Evolutionary conservation across 1,284 basidiomycete genomes (phyloP).

Genomic region (Naganishia cerealis): DNA sequence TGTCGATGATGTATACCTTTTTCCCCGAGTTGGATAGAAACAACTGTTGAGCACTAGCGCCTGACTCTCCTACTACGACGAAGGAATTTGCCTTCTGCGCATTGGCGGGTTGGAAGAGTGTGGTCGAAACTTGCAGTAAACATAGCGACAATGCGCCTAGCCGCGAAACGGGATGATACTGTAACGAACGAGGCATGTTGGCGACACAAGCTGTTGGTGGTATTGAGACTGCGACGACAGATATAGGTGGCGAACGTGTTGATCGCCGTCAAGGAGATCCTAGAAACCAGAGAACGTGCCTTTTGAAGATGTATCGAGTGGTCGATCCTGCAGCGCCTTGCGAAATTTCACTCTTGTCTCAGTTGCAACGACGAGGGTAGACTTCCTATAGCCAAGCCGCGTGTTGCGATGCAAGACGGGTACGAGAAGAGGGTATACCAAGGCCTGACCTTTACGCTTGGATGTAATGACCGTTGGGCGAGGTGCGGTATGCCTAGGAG

Average conservation of each 20-base stretch:
- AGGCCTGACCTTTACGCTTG: not conserved
- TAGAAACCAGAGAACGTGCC: not conserved
- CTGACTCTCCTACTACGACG: conserved; percentile 46
- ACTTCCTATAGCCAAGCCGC: not conserved
- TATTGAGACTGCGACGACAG: not conserved
- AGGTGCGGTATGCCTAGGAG: not conserved
- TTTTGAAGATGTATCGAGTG: not conserved
- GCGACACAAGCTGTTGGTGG: not conserved
- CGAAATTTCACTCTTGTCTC: conserved; percentile 14
- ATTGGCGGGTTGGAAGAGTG: conserved; percentile 9
- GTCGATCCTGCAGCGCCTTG: not conserved
- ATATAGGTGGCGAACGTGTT: not conserved
- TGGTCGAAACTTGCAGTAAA: conserved; percentile 15
- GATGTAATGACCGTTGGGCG: not conserved
- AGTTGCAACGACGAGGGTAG: not conserved
- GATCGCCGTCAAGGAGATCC: not conserved
- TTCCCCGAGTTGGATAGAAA: conserved; percentile 42
- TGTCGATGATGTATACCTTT: conserved; percentile 57
- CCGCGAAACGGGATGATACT: conserved; percentile 1
- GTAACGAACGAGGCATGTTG: conserved; percentile 10
- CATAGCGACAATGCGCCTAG: conserved; percentile 11
- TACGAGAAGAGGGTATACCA: not conserved
- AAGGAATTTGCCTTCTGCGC: conserved; percentile 37
- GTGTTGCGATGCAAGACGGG: not conserved
- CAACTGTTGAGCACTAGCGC: conserved; percentile 52